These are phyloP conservation scores for Biscogniauxia sp. DNA, from an alignment of 2,329 filamentous ascomycete species.

Conservation along the genomic window DNA sequence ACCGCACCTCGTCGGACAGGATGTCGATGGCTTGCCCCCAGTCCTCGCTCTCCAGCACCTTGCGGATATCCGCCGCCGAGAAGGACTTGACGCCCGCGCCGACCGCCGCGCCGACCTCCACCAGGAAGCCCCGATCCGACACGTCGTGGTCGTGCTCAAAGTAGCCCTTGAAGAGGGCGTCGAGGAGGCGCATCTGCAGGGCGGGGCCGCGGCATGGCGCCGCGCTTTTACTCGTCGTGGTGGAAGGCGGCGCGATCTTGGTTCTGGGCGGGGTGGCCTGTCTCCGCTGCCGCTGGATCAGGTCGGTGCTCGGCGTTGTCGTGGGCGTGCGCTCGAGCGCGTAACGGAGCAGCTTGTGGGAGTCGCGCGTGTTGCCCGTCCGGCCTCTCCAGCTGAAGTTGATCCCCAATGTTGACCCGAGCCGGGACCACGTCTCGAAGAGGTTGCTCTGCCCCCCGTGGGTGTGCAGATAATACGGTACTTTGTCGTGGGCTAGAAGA, in stretches of 20 bases:
- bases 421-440: slow-evolving; percentile 21
- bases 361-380: slow-evolving; percentile 44
- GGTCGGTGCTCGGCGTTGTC: slow-evolving; percentile 25
- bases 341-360: slow-evolving; percentile 47
- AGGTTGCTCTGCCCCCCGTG: slow-evolving; percentile 26
- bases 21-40: slow-evolving; percentile 31
- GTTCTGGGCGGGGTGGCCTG: neutral
- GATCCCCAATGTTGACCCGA: slow-evolving; percentile 38
- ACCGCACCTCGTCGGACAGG: slow-evolving; percentile 24
- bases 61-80: slow-evolving; percentile 8
- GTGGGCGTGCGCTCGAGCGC: slow-evolving; percentile 32
- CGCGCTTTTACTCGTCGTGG: neutral
- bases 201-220: slow-evolving; percentile 23
- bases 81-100: slow-evolving; percentile 1
- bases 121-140: slow-evolving; percentile 39
- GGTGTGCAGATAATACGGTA: slow-evolving; percentile 35
- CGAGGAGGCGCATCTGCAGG: slow-evolving; percentile 40
- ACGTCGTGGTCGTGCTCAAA: slow-evolving; percentile 44
- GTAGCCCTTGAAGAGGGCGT: slow-evolving; percentile 41
- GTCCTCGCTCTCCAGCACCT: slow-evolving; percentile 28
- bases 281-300: slow-evolving; percentile 1
- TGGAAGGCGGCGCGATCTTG: neutral
- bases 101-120: slow-evolving; percentile 25
- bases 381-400: slow-evolving; percentile 40
- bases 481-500: slow-evolving; percentile 33